These are phyloP conservation scores for Neonothopanus nambi DNA, from an alignment of 1,284 basidiomycete genomes.

Conservation along the genomic window DNA sequence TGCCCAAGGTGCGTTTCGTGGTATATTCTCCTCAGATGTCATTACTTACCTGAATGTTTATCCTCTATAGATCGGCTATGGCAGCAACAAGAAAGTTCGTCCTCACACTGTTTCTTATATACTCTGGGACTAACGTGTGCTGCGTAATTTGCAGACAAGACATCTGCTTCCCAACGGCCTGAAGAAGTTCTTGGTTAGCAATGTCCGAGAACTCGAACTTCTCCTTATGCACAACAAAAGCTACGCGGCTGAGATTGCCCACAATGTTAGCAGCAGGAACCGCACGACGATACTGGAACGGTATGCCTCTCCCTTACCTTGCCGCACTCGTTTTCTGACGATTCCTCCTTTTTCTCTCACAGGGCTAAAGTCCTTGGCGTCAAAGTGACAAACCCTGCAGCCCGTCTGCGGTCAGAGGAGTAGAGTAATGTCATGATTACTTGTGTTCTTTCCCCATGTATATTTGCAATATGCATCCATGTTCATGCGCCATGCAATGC, in stretches of 20 bases:
- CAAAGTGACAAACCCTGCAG: constrained; percentile 95
- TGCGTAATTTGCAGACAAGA: constrained; percentile 57
- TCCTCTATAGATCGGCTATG: constrained; percentile 80
- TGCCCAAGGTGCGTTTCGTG: constrained; percentile 78
- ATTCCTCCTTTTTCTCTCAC: constrained; percentile 16
- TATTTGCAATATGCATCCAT: constrained; percentile 36
- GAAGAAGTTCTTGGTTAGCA: constrained; percentile 93
- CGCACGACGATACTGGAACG: constrained; percentile 90
- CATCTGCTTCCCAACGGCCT: constrained; percentile 93
- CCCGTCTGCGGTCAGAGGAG: constrained; percentile 97
- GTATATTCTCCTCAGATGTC: constrained; percentile 4
- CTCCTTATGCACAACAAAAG: constrained; percentile 98
- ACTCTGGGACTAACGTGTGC: no score
- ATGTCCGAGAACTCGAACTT: constrained; percentile 89
- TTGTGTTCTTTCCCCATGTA: constrained; percentile 31
- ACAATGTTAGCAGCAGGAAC: constrained; percentile 97
- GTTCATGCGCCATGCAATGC: constrained; percentile 15
- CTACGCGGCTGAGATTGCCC: constrained; percentile 96
- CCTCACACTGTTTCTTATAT: constrained; percentile 24
- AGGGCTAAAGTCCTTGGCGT: constrained; percentile 89
- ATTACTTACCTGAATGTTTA: neutral
- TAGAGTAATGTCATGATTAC: constrained; percentile 40
- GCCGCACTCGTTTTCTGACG: constrained; percentile 7
- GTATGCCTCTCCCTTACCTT: constrained; percentile 45
- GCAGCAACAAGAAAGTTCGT: constrained; percentile 84